phyloP scores from a whole-genome alignment of 495 filamentous ascomycete genomes.

The Aspergillus egyptiacus region DNA sequence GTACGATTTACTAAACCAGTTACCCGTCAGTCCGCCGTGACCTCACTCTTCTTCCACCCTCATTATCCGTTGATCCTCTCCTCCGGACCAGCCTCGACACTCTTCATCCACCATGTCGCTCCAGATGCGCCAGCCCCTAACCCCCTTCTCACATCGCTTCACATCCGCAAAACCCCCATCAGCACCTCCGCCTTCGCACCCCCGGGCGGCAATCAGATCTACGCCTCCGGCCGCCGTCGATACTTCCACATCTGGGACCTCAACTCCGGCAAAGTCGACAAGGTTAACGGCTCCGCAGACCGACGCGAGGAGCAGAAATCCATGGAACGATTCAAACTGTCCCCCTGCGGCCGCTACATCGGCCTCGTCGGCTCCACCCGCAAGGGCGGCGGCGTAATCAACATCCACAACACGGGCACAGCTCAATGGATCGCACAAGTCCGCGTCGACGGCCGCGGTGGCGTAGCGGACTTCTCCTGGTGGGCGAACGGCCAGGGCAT shows the following conservation, averaged over 20 bases:
- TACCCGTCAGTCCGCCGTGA: constrained; percentile 60
- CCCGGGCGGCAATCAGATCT: constrained; percentile 49
- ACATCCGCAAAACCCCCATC: constrained; percentile 75
- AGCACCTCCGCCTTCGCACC: constrained; percentile 69
- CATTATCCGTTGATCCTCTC: constrained; percentile 81
- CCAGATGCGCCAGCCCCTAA: constrained; percentile 70
- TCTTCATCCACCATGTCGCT: constrained; percentile 83
- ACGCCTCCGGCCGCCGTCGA: constrained; percentile 76
- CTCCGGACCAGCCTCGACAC: constrained; percentile 72
- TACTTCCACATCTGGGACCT: constrained; percentile 97
- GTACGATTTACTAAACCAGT: constrained; percentile 10
- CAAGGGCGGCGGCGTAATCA: constrained; percentile 83
- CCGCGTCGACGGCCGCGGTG: constrained; percentile 74
- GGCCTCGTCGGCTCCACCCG: constrained; percentile 67
- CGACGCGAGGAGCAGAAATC: constrained; percentile 77
- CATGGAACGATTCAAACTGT: constrained; percentile 85
- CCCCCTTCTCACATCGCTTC: constrained; percentile 81
- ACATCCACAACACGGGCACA: constrained; percentile 73
- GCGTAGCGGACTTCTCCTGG: constrained; percentile 87
- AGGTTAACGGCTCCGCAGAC: constrained; percentile 62
- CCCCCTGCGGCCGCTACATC: constrained; percentile 79
- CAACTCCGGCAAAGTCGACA: constrained; percentile 69
- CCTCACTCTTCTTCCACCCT: constrained; percentile 84
- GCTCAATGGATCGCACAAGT: constrained; percentile 84
- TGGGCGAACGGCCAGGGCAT: constrained; percentile 76